phyloP scores from a whole-genome alignment of 257 asterid genomes.

The Solanum tacnaense region DNA sequence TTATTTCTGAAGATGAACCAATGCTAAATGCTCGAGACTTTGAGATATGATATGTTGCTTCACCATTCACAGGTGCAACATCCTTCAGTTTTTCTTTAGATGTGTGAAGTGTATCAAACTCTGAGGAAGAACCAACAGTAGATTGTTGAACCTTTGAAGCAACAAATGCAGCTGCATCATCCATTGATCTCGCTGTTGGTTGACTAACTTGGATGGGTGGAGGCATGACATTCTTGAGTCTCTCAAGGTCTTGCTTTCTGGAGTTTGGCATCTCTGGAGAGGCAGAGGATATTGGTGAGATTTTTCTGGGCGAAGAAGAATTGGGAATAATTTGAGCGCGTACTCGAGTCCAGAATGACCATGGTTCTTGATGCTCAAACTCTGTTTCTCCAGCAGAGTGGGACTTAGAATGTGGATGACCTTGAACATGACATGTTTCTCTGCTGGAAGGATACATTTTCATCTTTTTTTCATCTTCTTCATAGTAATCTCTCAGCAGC shows the following conservation, averaged over 20 bases:
- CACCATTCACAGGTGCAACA: conserved; percentile 10
- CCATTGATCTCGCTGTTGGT: conserved; percentile 4
- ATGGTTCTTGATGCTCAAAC: conserved; percentile 29
- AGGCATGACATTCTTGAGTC: conserved; percentile 5
- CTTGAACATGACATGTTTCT: conserved; percentile 8
- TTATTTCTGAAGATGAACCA: conserved; percentile 29
- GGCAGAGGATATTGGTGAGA: conserved; percentile 5
- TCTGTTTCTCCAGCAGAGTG: conserved; percentile 53
- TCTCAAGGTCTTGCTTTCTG: conserved; percentile 13
- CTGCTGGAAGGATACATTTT: conserved; percentile 4
- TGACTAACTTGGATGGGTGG: conserved; percentile 10
- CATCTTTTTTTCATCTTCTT: neutral
- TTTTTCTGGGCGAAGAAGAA: neutral
- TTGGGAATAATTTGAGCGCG: conserved; percentile 4
- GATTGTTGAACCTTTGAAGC: conserved; percentile 4
- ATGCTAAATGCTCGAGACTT: conserved; percentile 11
- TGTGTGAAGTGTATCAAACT: conserved; percentile 8
- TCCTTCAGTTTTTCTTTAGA: conserved; percentile 8
- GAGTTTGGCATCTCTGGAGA: conserved; percentile 23
- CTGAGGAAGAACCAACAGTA: conserved; percentile 27
- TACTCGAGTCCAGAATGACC: conserved; percentile 11
- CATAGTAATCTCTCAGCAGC: neutral
- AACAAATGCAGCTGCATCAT: conserved; percentile 10
- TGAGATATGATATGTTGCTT: neutral
- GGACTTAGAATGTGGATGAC: conserved; percentile 30